Conservation (phyloP, 495 filamentous ascomycete species). For the Filosporella fistucella region DNA sequence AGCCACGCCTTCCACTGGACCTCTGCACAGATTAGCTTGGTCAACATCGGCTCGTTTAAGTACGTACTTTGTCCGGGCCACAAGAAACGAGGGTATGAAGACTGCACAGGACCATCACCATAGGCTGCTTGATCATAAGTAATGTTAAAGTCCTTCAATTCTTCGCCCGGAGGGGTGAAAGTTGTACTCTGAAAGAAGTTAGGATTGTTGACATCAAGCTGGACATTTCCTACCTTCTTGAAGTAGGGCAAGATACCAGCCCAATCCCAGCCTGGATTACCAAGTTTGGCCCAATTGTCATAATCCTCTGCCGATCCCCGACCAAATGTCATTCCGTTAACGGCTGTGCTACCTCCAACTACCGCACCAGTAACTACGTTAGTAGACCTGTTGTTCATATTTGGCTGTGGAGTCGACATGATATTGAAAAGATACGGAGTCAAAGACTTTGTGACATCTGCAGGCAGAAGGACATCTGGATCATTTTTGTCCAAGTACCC, state of each 20-base stretch:
- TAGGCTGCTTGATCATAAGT: slow-evolving; percentile 1
- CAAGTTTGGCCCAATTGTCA: slow-evolving; percentile 53
- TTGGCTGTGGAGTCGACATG: background rate
- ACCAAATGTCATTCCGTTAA: slow-evolving; percentile 10
- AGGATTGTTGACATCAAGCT: background rate
- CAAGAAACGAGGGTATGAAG: slow-evolving; percentile 1
- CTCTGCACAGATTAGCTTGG: no score
- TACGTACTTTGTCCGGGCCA: slow-evolving; percentile 5
- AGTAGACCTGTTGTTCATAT: background rate
- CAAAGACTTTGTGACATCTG: no score
- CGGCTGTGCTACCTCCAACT: background rate
- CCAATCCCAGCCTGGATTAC: slow-evolving; percentile 39
- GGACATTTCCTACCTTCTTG: slow-evolving; percentile 15
- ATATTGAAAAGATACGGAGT: no score
- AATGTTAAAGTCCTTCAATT: background rate
- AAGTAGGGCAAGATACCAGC: slow-evolving; percentile 20
- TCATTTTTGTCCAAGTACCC: background rate
- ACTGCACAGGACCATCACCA: background rate
- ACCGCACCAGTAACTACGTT: background rate
- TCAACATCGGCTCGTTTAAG: no score
- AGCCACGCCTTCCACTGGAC: background rate
- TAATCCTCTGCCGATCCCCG: slow-evolving; percentile 42
- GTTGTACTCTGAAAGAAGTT: background rate
- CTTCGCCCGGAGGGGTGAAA: background rate
- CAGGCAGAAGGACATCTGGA: no score